These are phyloP conservation scores for Boletus tomentosulus DNA, from an alignment of 768 basidiomycete genomes.

Conservation along the genomic window DNA sequence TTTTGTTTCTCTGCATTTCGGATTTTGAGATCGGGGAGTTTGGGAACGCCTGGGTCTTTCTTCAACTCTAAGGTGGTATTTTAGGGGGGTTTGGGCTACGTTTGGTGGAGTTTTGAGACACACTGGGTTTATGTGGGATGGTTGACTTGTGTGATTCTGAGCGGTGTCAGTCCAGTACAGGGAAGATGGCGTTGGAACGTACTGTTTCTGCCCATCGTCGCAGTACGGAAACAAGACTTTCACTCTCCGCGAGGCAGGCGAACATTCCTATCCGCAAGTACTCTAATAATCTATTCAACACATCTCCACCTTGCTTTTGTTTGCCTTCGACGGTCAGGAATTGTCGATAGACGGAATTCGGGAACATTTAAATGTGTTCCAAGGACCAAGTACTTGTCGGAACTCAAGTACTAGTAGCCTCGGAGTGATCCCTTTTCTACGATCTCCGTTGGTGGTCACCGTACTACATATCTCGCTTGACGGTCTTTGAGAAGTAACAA, in stretches of 20 bases:
- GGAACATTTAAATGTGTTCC: too few species aligned
- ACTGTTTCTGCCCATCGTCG: constrained; percentile 31
- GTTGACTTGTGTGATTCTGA: constrained; percentile 24
- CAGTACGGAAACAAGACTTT: background rate
- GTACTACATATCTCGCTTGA: too few species aligned
- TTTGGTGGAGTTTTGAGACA: constrained; percentile 1
- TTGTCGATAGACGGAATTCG: too few species aligned
- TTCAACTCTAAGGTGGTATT: constrained; percentile 54
- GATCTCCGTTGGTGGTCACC: too few species aligned
- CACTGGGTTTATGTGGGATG: constrained; percentile 27
- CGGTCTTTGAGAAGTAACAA: too few species aligned
- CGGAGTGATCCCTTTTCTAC: too few species aligned
- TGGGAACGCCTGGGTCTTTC: constrained; percentile 87
- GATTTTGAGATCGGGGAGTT: constrained; percentile 69
- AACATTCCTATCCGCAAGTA: too few species aligned
- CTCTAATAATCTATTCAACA: too few species aligned
- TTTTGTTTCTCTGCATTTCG: constrained; percentile 50
- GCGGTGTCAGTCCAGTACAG: background rate
- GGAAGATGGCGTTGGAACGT: constrained; percentile 1
- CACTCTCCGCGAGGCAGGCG: constrained; percentile 2
- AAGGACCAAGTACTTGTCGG: too few species aligned
- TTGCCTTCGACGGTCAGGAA: too few species aligned
- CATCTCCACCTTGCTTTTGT: too few species aligned
- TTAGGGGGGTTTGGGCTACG: background rate
- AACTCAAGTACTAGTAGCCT: too few species aligned